Evolutionary conservation across 257 asterid species (phyloP).

Genomic region (Leonotis leonurus): DNA sequence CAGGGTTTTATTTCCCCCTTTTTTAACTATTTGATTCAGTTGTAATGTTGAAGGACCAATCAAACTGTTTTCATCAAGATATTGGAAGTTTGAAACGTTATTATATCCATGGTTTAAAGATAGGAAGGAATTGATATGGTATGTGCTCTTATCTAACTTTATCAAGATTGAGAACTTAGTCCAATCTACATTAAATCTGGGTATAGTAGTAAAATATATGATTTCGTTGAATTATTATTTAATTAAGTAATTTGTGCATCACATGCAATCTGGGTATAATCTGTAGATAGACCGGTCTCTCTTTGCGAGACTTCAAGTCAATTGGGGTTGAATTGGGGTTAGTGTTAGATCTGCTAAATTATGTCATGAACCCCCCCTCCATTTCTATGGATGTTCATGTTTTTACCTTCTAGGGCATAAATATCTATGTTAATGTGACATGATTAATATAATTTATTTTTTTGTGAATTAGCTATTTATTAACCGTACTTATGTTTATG

Average conservation of each 20-base stretch:
- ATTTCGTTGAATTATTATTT: not conserved
- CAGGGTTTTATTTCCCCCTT: constrained; percentile 10
- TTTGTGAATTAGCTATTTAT: not conserved
- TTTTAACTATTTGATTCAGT: not conserved
- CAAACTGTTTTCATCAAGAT: constrained; percentile 1
- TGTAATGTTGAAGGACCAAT: not conserved
- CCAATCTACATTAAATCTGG: constrained; percentile 2
- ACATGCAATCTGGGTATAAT: not conserved
- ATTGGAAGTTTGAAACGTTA: constrained; percentile 4
- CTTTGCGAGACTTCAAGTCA: constrained; percentile 6
- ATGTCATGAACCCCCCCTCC: not conserved
- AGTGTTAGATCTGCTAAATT: constrained; percentile 41
- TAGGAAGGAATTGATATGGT: constrained; percentile 15
- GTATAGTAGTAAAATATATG: not conserved
- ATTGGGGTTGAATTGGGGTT: constrained; percentile 35
- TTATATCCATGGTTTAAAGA: constrained; percentile 7
- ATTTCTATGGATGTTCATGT: not conserved
- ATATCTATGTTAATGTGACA: not conserved
- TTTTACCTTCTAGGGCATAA: constrained; percentile 2
- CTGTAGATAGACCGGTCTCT: constrained; percentile 5
- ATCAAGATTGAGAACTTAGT: constrained; percentile 9
- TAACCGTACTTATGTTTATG: constrained; percentile 7
- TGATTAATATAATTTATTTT: constrained; percentile 8
- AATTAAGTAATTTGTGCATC: not conserved
- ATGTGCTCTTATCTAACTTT: constrained; percentile 13